These are phyloP conservation scores for Dictyophora rubrovolvata DNA, from an alignment of 768 basidiomycete genomes.

Conservation along the genomic window DNA sequence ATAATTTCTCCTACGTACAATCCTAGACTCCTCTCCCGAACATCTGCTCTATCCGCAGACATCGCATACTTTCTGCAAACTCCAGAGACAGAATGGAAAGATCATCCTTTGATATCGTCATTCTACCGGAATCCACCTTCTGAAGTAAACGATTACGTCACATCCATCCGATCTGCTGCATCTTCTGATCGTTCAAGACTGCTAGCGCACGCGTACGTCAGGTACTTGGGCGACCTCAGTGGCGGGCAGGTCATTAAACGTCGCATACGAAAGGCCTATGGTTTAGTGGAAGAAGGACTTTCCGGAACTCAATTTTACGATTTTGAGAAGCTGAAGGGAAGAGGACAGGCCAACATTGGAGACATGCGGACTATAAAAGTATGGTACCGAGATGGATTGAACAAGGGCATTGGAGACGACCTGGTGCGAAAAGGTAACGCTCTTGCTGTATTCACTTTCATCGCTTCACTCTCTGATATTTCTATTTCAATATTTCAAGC, in stretches of 20 bases:
- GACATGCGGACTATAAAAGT: slow-evolving; percentile 68
- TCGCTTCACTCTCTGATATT: neutral
- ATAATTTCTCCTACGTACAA: slow-evolving; percentile 62
- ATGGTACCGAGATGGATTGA: slow-evolving; percentile 53
- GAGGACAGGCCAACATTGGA: slow-evolving; percentile 36
- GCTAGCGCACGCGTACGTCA: slow-evolving; percentile 72
- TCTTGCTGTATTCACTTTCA: neutral
- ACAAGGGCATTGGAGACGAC: slow-evolving; percentile 34
- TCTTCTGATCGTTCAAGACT: slow-evolving; percentile 42
- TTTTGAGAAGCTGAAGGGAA: slow-evolving; percentile 47
- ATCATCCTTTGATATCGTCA: slow-evolving; percentile 41
- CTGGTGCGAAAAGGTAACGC: slow-evolving; percentile 31
- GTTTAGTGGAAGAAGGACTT: slow-evolving; percentile 39
- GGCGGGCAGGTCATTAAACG: slow-evolving; percentile 66
- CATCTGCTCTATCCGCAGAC: slow-evolving; percentile 50
- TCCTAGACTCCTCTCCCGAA: slow-evolving; percentile 56
- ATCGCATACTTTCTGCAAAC: slow-evolving; percentile 51
- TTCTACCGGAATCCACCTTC: slow-evolving; percentile 38
- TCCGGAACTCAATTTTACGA: slow-evolving; percentile 58
- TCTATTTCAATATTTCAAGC: slow-evolving; percentile 24
- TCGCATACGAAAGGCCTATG: slow-evolving; percentile 56
- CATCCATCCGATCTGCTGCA: slow-evolving; percentile 41
- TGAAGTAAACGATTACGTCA: slow-evolving; percentile 41
- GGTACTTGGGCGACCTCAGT: slow-evolving; percentile 72
- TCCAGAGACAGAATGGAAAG: slow-evolving; percentile 43